Conservation (phyloP, 2,329 filamentous ascomycete genomes). For the Geosmithia putterillii region DNA sequence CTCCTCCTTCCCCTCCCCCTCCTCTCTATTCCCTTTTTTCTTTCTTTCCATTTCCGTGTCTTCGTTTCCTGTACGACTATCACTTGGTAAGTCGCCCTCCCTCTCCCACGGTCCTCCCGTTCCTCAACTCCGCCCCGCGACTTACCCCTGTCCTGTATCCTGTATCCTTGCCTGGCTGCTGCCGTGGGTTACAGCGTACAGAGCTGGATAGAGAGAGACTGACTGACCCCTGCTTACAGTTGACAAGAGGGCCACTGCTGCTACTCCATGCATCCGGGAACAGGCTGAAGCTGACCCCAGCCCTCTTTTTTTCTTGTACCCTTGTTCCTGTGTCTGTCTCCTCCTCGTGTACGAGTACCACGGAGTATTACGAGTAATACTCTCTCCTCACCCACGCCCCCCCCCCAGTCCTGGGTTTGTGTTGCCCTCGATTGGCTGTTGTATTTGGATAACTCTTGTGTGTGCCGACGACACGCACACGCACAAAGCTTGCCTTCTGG, state of each 20-base stretch:
- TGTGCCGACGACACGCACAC: background rate
- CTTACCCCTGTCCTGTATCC: background rate
- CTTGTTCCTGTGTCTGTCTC: background rate
- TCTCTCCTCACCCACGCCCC: background rate
- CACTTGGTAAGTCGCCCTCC: background rate
- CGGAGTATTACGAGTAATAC: too few species aligned
- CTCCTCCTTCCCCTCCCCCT: background rate
- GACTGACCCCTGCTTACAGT: background rate
- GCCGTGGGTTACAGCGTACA: too few species aligned
- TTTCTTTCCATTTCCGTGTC: background rate
- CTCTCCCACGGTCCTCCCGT: background rate
- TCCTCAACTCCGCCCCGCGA: too few species aligned
- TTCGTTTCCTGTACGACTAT: background rate
- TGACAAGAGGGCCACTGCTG: background rate
- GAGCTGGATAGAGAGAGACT: too few species aligned
- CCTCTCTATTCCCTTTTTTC: background rate
- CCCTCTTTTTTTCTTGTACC: constrained; percentile 1
- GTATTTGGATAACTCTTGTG: background rate
- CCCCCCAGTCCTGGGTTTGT: background rate
- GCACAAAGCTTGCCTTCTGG: background rate
- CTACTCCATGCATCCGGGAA: constrained; percentile 1
- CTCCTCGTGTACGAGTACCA: background rate
- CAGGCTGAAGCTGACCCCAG: constrained; percentile 2
- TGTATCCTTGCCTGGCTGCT: too few species aligned
- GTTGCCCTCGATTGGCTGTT: background rate